Conservation (phyloP, 805 yeast species). For the Candida takata region DNA sequence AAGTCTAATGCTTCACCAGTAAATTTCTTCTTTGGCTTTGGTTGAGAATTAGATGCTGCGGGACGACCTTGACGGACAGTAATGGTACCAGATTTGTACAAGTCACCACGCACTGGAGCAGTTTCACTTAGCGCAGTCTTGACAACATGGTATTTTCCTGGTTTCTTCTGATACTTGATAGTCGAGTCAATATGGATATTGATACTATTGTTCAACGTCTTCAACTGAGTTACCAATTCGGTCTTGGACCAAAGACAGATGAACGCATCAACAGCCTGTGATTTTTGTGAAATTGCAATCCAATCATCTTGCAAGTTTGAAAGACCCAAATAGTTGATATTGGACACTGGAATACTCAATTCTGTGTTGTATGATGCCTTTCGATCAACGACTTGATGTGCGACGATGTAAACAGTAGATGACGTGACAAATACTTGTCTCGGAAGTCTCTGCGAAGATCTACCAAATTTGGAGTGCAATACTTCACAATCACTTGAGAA, state of each 20-base stretch:
- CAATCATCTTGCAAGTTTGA: conserved; percentile 87
- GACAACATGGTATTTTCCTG: conserved; percentile 70
- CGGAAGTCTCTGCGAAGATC: conserved; percentile 76
- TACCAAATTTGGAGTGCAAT: conserved; percentile 79
- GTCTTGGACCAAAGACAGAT: conserved; percentile 83
- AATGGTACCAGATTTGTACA: conserved; percentile 83
- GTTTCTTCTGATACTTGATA: conserved; percentile 82
- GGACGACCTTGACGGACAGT: conserved; percentile 77
- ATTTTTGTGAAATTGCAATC: conserved; percentile 50
- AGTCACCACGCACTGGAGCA: conserved; percentile 64
- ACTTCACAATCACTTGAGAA: conserved; percentile 82
- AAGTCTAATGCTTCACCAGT: conserved; percentile 21
- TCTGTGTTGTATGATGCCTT: conserved; percentile 58
- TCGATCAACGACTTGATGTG: conserved; percentile 62
- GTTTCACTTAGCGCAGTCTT: conserved; percentile 56
- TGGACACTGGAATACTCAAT: conserved; percentile 48
- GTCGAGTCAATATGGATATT: conserved; percentile 62
- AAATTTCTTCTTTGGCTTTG: conserved; percentile 60
- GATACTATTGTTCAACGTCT: conserved; percentile 50
- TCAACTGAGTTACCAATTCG: conserved; percentile 72
- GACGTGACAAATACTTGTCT: conserved; percentile 67
- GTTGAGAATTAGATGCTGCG: conserved; percentile 59
- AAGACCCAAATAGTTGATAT: conserved; percentile 56
- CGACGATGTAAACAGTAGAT: conserved; percentile 57
- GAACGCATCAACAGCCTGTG: conserved; percentile 62